A percentile compares a stretch with the other conserved stretches of the same genome.
Evolutionary conservation across 2,329 filamentous ascomycete species (phyloP).

Genomic region (Tolypocladium pustulatum): DNA sequence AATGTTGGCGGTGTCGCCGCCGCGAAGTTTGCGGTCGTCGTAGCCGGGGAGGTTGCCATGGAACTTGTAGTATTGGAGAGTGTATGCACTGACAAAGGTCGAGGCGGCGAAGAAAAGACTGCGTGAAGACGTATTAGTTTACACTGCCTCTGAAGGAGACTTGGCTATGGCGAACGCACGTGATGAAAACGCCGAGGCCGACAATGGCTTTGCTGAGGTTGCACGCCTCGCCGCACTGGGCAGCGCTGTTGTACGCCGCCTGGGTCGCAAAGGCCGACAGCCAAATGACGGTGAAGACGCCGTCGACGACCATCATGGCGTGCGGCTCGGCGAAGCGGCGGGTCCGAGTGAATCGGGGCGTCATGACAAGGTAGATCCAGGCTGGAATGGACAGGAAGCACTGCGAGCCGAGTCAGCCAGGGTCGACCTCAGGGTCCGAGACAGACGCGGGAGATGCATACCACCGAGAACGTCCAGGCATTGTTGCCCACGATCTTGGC

Average conservation of each 20-base stretch:
- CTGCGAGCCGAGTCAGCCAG: constrained; percentile 23
- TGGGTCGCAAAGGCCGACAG: constrained; percentile 57
- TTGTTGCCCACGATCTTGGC: constrained; percentile 44
- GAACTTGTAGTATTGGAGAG: constrained; percentile 50
- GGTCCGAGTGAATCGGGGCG: constrained; percentile 52
- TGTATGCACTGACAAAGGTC: constrained; percentile 48
- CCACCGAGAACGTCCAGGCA: constrained; percentile 54
- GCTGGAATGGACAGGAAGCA: constrained; percentile 55
- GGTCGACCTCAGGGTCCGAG: neutral
- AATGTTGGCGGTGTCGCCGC: constrained; percentile 37
- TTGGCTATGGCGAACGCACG: constrained; percentile 30
- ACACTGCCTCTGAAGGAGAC: neutral
- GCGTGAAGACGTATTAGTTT: neutral
- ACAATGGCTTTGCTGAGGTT: constrained; percentile 53
- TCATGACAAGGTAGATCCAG: constrained; percentile 55
- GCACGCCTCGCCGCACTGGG: constrained; percentile 45
- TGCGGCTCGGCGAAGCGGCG: constrained; percentile 51
- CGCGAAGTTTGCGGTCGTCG: constrained; percentile 34
- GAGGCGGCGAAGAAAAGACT: constrained; percentile 47
- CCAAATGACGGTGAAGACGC: constrained; percentile 50
- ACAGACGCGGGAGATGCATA: constrained; percentile 24
- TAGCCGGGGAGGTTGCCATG: constrained; percentile 53
- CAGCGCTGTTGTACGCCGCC: constrained; percentile 50
- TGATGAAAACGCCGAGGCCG: constrained; percentile 50
- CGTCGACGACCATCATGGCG: constrained; percentile 49